Evolutionary conservation across 2,329 filamentous ascomycete genomes (phyloP), one percentile per base, ranked within the genome.

Genomic region (Neonectria ditissima): DNA sequence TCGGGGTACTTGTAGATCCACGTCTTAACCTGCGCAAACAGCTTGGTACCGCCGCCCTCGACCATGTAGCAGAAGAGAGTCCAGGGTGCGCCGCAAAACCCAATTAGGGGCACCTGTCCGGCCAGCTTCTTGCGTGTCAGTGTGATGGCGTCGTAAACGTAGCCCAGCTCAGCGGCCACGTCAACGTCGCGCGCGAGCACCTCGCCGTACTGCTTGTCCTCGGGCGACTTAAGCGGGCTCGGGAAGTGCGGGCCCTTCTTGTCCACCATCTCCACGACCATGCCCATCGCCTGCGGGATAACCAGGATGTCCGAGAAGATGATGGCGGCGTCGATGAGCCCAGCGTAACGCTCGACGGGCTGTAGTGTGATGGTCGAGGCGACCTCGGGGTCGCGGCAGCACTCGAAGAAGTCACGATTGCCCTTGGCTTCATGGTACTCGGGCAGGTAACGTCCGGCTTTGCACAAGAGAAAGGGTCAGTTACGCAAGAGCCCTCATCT

Each of bases 301-400:
- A 99, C 96, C 39, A 99, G 88, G 69, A 99, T 99, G 78, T 99
- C 96, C 60, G 93, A 97, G 85, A 99, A 99, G 79, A 99, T 99
- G 75, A 99, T 99, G 64, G 96, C 94, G 28, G 94, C 95, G 79
- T 99, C 96, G 72, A 99, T 89, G 65, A 99, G 90, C 45, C 94
- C 94, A 44, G 87, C 90, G 77, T 90, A 99, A 56, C 96, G 93
- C 73, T 97, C 94, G 74, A 99, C 90, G 56, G 96, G 96, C 80
- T 99, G 96, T 28, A 99, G 87, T 6, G 96, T 99, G 72, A 99
- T 83, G 41, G 92, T 97, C 32, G 94, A 97, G 54, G 96, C 93
- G 68, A 98, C 90, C 79, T 98, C 94, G 60, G 96, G 93, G 74
- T 90, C 89, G 59, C 96, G 94, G 80, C 96, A 99, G 87, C 95